Percentiles rank a stretch among this genome's conserved stretches.
Evolutionary conservation across 192 early-diverging fungal species (phyloP).

Genomic region (Coemansia sp.): DNA sequence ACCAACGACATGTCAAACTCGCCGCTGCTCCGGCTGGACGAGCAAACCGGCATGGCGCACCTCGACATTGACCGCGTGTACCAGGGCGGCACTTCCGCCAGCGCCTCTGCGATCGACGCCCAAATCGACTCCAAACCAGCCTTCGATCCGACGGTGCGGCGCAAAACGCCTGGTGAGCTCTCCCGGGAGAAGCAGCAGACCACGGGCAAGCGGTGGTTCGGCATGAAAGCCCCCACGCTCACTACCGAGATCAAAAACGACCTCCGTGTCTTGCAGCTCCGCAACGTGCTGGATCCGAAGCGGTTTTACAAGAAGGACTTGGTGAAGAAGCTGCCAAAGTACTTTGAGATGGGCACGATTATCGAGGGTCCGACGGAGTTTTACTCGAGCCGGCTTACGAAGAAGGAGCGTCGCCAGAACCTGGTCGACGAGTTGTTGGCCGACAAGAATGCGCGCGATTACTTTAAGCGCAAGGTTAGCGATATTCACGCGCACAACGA

Average conservation of each 20-base stretch:
- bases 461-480: constrained; percentile 83
- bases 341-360: constrained; percentile 94
- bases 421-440: constrained; percentile 86
- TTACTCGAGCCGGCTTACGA: constrained; percentile 78
- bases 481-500: constrained; percentile 63
- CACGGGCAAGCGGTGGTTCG: constrained; percentile 72
- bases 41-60: constrained; percentile 21
- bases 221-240: constrained; percentile 76
- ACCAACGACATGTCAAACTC: neutral
- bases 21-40: constrained; percentile 9
- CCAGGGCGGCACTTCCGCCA: neutral
- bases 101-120: neutral
- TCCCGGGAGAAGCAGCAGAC: constrained; percentile 20
- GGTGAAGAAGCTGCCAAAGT: constrained; percentile 65
- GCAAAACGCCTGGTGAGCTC: constrained; percentile 13
- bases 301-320: constrained; percentile 81
- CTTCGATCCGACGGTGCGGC: constrained; percentile 37
- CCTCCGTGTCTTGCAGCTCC: constrained; percentile 77
- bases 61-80: constrained; percentile 13
- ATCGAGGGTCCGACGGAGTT: constrained; percentile 84
- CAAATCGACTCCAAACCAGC: constrained; percentile 4
- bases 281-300: constrained; percentile 89
- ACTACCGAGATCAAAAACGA: constrained; percentile 89
- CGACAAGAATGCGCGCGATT: constrained; percentile 65
- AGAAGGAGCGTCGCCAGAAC: constrained; percentile 78